These are phyloP conservation scores for Achaetomium macrosporum DNA, from an alignment of 2,329 filamentous ascomycete species.

Conservation along the genomic window DNA sequence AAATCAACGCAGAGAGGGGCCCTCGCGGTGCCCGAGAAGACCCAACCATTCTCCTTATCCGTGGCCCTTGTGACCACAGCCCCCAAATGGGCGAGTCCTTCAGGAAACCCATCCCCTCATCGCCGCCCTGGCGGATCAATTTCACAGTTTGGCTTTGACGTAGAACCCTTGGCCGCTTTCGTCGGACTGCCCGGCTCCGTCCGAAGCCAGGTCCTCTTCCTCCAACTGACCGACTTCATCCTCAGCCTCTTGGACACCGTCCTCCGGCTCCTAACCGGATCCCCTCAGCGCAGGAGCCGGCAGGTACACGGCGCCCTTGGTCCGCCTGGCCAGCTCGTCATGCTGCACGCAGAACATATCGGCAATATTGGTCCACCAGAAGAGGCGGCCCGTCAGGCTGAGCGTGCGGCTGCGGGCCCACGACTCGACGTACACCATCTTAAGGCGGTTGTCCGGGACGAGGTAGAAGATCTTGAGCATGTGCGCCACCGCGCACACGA, in stretches of 20 bases:
- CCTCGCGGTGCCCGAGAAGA: neutral
- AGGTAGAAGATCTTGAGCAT: conserved; percentile 41
- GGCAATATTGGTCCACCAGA: conserved; percentile 58
- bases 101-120: no score
- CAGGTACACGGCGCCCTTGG: conserved; percentile 29
- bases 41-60: no score
- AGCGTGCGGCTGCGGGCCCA: conserved; percentile 80
- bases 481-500: conserved; percentile 54
- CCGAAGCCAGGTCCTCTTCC: neutral
- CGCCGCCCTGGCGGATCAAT: no score
- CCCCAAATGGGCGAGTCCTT: no score
- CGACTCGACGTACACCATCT: conserved; percentile 82
- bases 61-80: no score
- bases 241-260: neutral
- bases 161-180: no score
- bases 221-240: neutral
- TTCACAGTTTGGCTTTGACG: no score
- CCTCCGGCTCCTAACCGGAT: conserved; percentile 25
- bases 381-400: conserved; percentile 76
- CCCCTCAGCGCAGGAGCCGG: conserved; percentile 9
- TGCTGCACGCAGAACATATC: conserved; percentile 84
- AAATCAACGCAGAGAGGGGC: neutral
- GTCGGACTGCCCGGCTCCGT: no score
- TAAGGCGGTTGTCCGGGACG: conserved; percentile 51
- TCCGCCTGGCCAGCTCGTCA: conserved; percentile 48